Conservation (phyloP, 495 filamentous ascomycete species). For the Patellaria atrata region DNA sequence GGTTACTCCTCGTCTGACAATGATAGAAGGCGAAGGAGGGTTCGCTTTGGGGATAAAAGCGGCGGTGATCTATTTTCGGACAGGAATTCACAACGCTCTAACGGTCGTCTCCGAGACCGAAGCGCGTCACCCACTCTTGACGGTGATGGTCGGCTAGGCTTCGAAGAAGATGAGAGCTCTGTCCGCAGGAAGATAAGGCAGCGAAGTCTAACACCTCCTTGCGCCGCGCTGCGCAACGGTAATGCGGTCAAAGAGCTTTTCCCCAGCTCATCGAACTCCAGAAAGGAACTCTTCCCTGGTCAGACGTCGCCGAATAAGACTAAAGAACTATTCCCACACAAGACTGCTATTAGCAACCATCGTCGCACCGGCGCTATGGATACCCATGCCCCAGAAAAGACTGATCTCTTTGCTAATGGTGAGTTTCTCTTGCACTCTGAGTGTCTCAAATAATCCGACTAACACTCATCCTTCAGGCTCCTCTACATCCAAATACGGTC, state of each 20-base stretch:
- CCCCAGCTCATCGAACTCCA: conserved; percentile 1
- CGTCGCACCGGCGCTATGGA: conserved; percentile 53
- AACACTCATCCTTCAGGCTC: too few species aligned
- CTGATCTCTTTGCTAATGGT: too few species aligned
- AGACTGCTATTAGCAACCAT: conserved; percentile 39
- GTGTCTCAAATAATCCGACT: too few species aligned
- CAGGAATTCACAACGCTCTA: conserved; percentile 23
- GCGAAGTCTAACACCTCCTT: conserved; percentile 9
- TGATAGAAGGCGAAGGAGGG: conserved; percentile 27
- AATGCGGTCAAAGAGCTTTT: not conserved
- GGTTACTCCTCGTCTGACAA: conserved; percentile 16
- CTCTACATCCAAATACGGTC: too few species aligned
- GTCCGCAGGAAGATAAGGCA: conserved; percentile 6
- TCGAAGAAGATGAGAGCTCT: conserved; percentile 27
- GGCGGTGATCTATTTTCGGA: conserved; percentile 23
- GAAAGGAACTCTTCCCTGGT: conserved; percentile 35
- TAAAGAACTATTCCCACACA: conserved; percentile 59
- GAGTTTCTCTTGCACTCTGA: too few species aligned
- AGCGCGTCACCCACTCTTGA: conserved; percentile 61
- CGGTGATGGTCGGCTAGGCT: conserved; percentile 41
- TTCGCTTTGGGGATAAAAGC: conserved; percentile 12
- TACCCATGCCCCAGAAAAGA: conserved; percentile 20
- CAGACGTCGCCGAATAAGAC: conserved; percentile 8
- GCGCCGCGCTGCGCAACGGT: conserved; percentile 2
- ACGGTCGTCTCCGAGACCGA: conserved; percentile 41